These are phyloP conservation scores for Termitomyces sp. DNA, from an alignment of 768 basidiomycete genomes.

Conservation along the genomic window DNA sequence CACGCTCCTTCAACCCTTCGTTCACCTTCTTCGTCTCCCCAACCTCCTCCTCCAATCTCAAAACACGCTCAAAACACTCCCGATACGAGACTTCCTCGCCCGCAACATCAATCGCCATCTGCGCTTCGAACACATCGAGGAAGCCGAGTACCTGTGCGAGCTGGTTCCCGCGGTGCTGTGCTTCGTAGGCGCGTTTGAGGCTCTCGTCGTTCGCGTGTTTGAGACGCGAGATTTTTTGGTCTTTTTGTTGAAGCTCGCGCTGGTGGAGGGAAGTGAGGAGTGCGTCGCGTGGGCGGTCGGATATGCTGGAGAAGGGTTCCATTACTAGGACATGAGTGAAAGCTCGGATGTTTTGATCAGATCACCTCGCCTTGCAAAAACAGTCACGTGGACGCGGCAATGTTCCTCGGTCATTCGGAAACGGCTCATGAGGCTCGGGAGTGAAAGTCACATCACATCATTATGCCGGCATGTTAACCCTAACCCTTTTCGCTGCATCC, in stretches of 20 bases:
- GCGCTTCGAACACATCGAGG: constrained; percentile 37
- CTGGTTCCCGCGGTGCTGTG: constrained; percentile 29
- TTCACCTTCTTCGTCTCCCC: constrained; percentile 18
- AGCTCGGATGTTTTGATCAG: too few relatives aligned
- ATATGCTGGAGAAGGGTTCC: constrained; percentile 27
- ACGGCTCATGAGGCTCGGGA: too few relatives aligned
- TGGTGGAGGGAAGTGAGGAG: constrained; percentile 29
- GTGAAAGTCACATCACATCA: too few relatives aligned
- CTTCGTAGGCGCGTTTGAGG: constrained; percentile 35
- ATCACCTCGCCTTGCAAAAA: too few relatives aligned
- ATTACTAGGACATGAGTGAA: constrained; percentile 2
- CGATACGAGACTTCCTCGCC: constrained; percentile 31
- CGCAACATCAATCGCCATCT: constrained; percentile 34
- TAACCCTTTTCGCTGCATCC: too few relatives aligned
- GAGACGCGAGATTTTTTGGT: constrained; percentile 28
- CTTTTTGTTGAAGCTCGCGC: constrained; percentile 26
- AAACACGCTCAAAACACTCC: constrained; percentile 32
- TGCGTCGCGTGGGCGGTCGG: constrained; percentile 34
- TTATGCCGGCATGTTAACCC: too few relatives aligned
- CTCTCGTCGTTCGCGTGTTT: constrained; percentile 31
- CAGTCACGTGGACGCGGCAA: too few relatives aligned
- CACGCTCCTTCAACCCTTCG: constrained; percentile 15
- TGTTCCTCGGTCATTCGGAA: too few relatives aligned
- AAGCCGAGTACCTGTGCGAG: constrained; percentile 45
- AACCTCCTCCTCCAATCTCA: constrained; percentile 27